A percentile compares a stretch with the other conserved stretches of the same genome.
Evolutionary conservation across 139 green algal genomes (phyloP).

Genomic region (Klebsormidium nitens): DNA sequence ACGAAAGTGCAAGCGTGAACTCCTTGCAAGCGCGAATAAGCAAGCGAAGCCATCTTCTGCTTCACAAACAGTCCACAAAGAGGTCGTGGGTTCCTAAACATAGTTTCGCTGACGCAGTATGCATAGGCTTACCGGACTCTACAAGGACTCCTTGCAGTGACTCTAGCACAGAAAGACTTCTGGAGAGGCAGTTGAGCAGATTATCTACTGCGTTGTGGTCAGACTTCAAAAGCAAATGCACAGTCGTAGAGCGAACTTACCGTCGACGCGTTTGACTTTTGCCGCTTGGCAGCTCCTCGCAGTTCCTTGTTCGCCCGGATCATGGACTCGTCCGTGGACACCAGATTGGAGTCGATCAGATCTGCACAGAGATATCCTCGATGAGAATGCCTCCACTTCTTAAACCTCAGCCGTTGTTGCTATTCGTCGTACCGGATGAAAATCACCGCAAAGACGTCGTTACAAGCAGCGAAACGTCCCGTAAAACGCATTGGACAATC

Average conservation of each 20-base stretch:
- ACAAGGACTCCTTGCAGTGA: conserved; percentile 3
- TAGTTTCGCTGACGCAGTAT: no score
- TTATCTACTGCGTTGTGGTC: background rate
- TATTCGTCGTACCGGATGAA: conserved; percentile 2
- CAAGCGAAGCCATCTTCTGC: background rate
- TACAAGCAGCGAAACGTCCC: conserved; percentile 3
- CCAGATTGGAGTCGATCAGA: conserved; percentile 52
- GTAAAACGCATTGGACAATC: background rate
- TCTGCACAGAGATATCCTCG: conserved; percentile 36
- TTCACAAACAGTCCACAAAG: conserved; percentile 11
- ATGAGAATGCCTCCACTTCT: no score
- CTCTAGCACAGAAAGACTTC: background rate
- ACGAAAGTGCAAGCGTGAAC: no score
- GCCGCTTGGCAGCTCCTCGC: conserved; percentile 35
- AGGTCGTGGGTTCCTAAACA: no score
- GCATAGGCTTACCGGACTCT: conserved; percentile 2
- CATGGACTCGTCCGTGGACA: conserved; percentile 33
- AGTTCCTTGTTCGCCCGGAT: conserved; percentile 40
- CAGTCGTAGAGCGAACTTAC: background rate
- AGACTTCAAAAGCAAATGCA: conserved; percentile 5
- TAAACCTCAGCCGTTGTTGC: no score
- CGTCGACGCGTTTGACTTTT: conserved; percentile 8
- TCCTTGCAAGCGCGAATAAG: background rate
- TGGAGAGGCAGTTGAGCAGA: background rate
- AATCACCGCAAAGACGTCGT: background rate